Evolutionary conservation across 1,139 yeast species (phyloP), one percentile per base, ranked within the genome.

Genomic region (Pneumocystis wakefieldiae): DNA sequence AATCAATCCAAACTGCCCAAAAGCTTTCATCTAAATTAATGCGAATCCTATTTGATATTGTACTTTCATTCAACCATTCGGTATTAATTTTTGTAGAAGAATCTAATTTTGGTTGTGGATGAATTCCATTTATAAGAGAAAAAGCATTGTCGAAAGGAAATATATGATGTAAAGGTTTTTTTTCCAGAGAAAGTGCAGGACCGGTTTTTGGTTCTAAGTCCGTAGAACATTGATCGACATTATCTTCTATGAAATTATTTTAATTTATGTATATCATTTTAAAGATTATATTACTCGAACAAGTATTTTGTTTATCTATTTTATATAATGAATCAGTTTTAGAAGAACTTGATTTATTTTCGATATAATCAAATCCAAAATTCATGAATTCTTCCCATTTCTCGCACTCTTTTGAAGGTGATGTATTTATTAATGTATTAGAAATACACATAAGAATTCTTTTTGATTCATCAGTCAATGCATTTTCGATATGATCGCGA

Each of bases 1-100:
- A 37, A 7, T 57, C 59, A 19, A 57, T 57, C 59, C 59, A 57
- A 19, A 57, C 59, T 24, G 17, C 59, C 59, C 59, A 57, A 24
- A 57, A 57, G 38, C 42, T 39, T 37, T 57, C 59, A 28, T 57
- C 59, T 39, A 57, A 57, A 37, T 10, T 37, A 37, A 57, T 57
- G 3, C 41, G 29, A 12, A 14, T 10, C 14, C 19, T 39, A 19
- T 39, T 37, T 57, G 41, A 37, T 57, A 57, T 57, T 37, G 29
- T 57, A 12, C 59, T 39, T 37, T 24, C 42, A 29, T 57, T 39
- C n/a, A 37, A 29, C 42, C 42, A 57, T 28, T 57, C 59, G 14
- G 59, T 57, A 37, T 37, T 37, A 19, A 37, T 39, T 37, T 57
- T 39, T 57, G 59, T 48, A 48, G 32, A n/a, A 3, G 55, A 48